Conservation (phyloP, 2,329 filamentous ascomycete species). For the Aspergillus sp. region DNA sequence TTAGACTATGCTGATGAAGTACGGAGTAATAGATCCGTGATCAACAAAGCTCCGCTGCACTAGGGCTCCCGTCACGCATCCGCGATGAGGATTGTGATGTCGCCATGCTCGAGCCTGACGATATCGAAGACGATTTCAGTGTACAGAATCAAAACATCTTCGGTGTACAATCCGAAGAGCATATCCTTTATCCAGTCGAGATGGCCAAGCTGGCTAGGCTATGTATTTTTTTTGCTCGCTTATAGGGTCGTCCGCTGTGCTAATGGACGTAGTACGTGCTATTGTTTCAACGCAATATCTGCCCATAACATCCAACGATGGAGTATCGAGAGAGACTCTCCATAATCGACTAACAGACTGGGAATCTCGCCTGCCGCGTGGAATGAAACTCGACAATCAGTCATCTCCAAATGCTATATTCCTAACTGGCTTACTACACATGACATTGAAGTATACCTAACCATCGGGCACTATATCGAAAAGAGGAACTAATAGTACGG, state of each 20-base stretch:
- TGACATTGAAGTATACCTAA: slow-evolving; percentile 37
- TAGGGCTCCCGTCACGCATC: slow-evolving; percentile 41
- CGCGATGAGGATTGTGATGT: slow-evolving; percentile 45
- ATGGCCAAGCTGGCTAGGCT: slow-evolving; percentile 34
- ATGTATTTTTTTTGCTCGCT: slow-evolving; percentile 11
- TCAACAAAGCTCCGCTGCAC: slow-evolving; percentile 39
- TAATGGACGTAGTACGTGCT: neutral
- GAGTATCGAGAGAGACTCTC: slow-evolving; percentile 14
- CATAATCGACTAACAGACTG: slow-evolving; percentile 31
- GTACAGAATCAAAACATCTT: slow-evolving; percentile 19
- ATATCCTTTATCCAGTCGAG: slow-evolving; percentile 27
- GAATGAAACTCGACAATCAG: slow-evolving; percentile 27
- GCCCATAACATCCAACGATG: slow-evolving; percentile 16
- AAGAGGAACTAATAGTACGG: neutral
- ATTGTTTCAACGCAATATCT: slow-evolving; percentile 33
- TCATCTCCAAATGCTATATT: slow-evolving; percentile 27
- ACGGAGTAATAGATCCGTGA: slow-evolving; percentile 33
- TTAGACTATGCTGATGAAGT: neutral
- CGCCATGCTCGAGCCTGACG: slow-evolving; percentile 28
- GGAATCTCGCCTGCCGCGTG: slow-evolving; percentile 30
- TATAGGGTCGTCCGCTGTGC: neutral
- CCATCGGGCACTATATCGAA: neutral
- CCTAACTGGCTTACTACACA: slow-evolving; percentile 35
- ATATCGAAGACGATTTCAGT: slow-evolving; percentile 30
- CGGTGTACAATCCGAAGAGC: slow-evolving; percentile 25